phyloP scores from a whole-genome alignment of 805 yeast genomes.

The Metschnikowia similis region DNA sequence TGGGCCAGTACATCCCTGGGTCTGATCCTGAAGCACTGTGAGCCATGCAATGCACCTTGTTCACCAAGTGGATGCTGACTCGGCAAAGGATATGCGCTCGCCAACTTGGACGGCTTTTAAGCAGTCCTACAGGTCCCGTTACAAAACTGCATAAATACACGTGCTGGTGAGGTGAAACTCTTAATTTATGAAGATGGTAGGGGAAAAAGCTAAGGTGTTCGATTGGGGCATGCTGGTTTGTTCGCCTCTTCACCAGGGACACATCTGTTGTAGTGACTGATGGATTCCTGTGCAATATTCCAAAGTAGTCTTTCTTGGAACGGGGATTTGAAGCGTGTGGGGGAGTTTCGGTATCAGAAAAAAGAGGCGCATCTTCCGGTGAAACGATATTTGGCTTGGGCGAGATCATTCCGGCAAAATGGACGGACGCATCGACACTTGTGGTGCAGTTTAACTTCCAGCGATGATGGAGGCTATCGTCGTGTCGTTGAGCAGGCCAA shows the following conservation, averaged over 20 bases:
- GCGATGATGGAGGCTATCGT: slow-evolving; percentile 24
- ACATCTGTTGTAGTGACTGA: neutral
- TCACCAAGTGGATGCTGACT: neutral
- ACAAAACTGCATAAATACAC: slow-evolving; percentile 54
- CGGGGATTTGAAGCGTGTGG: slow-evolving; percentile 7
- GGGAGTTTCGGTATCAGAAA: slow-evolving; percentile 6
- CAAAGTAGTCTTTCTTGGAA: slow-evolving; percentile 12
- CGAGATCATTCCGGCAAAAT: slow-evolving; percentile 56
- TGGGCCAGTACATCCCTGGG: too few relatives aligned
- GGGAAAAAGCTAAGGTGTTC: slow-evolving; percentile 76
- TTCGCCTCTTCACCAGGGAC: neutral
- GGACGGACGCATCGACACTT: slow-evolving; percentile 42
- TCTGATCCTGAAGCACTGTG: too few relatives aligned
- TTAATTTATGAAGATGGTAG: slow-evolving; percentile 29
- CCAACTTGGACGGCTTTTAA: slow-evolving; percentile 29
- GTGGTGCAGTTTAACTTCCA: slow-evolving; percentile 30
- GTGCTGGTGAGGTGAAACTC: slow-evolving; percentile 31
- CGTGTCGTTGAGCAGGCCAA: slow-evolving; percentile 31
- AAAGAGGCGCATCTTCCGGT: slow-evolving; percentile 2
- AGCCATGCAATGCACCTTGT: slow-evolving; percentile 1
- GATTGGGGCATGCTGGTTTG: neutral
- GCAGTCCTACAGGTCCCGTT: slow-evolving; percentile 48
- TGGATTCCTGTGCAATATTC: slow-evolving; percentile 3
- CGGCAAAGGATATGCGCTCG: slow-evolving; percentile 20
- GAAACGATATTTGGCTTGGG: slow-evolving; percentile 32